Evolutionary conservation across 1,284 basidiomycete genomes (phyloP).

Genomic region (Ceratobasidium sp.): DNA sequence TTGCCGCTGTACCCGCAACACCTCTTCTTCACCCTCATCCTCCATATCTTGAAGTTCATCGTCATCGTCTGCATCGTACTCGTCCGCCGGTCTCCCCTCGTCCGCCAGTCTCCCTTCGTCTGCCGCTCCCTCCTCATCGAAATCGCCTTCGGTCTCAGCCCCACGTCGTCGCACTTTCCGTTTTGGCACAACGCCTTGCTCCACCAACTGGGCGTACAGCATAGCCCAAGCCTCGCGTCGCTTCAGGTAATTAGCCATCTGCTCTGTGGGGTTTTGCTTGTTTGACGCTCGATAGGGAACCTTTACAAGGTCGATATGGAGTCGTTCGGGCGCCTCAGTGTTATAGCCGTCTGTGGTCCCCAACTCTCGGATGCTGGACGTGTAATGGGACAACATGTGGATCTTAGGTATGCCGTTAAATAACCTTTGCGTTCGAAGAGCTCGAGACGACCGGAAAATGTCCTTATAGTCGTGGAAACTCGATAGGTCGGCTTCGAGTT

Average conservation of each 20-base stretch:
- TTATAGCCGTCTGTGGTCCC: conserved; percentile 42
- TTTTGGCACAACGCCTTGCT: too few relatives aligned
- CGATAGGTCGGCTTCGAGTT: conserved; percentile 42
- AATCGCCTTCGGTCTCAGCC: too few relatives aligned
- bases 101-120: too few relatives aligned
- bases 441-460: background rate
- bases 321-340: conserved; percentile 40
- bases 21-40: too few relatives aligned
- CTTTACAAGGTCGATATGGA: conserved; percentile 46
- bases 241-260: conserved; percentile 36
- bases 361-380: conserved; percentile 11
- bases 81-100: too few relatives aligned
- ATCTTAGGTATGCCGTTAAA: conserved; percentile 40
- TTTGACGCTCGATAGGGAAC: conserved; percentile 36
- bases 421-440: background rate
- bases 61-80: too few relatives aligned
- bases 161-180: too few relatives aligned
- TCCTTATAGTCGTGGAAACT: conserved; percentile 50
- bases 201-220: too few relatives aligned
- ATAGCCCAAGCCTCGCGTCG: conserved; percentile 13
- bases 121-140: too few relatives aligned
- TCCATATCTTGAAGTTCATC: too few relatives aligned
- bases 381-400: conserved; percentile 43
- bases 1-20: too few relatives aligned
- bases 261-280: background rate